Evolutionary conservation across 768 basidiomycete genomes (phyloP), one percentile per base, ranked within the genome.

Genomic region (Mycena maculata): DNA sequence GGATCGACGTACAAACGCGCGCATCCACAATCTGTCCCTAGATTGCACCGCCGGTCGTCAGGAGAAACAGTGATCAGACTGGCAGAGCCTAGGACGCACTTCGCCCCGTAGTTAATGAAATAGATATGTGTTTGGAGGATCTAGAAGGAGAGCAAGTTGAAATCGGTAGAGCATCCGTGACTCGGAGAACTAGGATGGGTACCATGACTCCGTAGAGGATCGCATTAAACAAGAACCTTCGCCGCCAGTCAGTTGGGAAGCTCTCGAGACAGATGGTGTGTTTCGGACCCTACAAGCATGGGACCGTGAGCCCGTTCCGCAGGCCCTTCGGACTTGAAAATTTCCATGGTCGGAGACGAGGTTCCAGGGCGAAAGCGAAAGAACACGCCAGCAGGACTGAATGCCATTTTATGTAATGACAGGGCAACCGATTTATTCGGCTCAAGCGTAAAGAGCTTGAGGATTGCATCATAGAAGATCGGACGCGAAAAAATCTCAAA

Each of bases 121-220:
- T 65, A 69, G 44, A 78, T 57, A 65, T 75, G 76, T 0, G 72
- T 72, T 72, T 82, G 81, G 38, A 76, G n/a, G n/a, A n/a, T n/a
- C n/a, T n/a, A n/a, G n/a, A n/a, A n/a, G n/a, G n/a, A n/a, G n/a
- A n/a, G n/a, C n/a, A n/a, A n/a, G n/a, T n/a, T n/a, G n/a, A n/a
- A n/a, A n/a, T n/a, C n/a, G n/a, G n/a, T n/a, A n/a, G n/a, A n/a
- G n/a, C n/a, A n/a, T n/a, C n/a, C n/a, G n/a, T n/a, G n/a, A n/a
- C n/a, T n/a, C n/a, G n/a, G n/a, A n/a, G n/a, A n/a, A n/a, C n/a
- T n/a, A n/a, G n/a, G n/a, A n/a, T n/a, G n/a, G n/a, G 73, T 45
- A 78, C 63, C 67, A 80, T 72, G 11, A 74, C 73, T 22, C 81
- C 81, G 64, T 75, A 80, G 36, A 82, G 56, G 44, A 79, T 74